Evolutionary conservation across 306 rosid species (phyloP).

Genomic region (Inga oerstediana): DNA sequence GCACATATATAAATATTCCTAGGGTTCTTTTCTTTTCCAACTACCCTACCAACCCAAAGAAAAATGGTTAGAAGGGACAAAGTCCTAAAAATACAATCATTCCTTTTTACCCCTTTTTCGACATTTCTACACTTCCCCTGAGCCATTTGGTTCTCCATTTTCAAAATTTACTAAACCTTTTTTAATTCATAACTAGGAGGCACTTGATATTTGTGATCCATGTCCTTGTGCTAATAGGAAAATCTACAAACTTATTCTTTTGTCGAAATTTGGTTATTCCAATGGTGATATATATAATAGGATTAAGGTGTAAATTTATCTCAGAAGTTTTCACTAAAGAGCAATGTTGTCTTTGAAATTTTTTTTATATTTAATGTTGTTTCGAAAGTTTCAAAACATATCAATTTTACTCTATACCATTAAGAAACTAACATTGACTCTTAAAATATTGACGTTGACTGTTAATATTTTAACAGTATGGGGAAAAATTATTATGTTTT

Average conservation of each 20-base stretch:
- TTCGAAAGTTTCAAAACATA: too few species aligned
- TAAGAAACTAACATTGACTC: too few species aligned
- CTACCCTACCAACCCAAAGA: background rate
- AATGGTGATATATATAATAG: background rate
- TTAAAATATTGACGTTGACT: too few species aligned
- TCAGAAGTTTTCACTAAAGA: too few species aligned
- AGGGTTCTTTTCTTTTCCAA: conserved; percentile 10
- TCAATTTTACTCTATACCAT: too few species aligned
- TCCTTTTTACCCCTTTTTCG: background rate
- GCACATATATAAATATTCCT: background rate
- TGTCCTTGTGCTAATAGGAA: background rate
- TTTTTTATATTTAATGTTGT: too few species aligned
- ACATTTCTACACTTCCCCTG: background rate
- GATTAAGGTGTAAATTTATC: too few species aligned
- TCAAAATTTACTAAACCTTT: background rate
- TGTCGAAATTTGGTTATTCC: background rate
- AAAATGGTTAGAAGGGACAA: conserved; percentile 3
- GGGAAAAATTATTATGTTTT: too few species aligned
- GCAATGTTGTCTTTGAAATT: too few species aligned
- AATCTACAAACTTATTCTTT: background rate
- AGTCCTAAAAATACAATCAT: background rate
- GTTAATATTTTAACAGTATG: too few species aligned
- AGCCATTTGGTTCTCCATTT: background rate
- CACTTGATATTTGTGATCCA: background rate
- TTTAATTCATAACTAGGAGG: background rate